Evolutionary conservation across 2,329 filamentous ascomycete species (phyloP), one percentile per base, ranked within the genome.

Genomic region (Alternaria sp.): DNA sequence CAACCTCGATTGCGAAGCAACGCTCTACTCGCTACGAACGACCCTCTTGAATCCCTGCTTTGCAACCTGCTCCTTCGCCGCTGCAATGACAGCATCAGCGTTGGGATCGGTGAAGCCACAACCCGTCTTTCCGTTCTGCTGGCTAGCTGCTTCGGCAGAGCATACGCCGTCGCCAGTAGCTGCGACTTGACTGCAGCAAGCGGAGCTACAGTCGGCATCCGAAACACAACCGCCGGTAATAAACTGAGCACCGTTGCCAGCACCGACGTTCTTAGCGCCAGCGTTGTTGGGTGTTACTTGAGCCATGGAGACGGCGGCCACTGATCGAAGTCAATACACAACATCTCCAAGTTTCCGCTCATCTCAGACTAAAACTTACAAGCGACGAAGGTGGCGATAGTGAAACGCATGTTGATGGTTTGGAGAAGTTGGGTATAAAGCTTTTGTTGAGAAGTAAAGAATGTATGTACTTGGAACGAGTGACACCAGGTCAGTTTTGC

Each of bases 31-130:
- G 24, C 28, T 44, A 34, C 58, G 56, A 16, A 68, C 65, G 46
- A 67, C 68, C 63, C 67, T 69, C 69, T 66, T 74, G 51, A 75
- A 75, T 1, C 73, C 72, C 60, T 75, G 73, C 64, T 65, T 26
- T 46, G 49, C 62, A 30, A 75, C 71, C 63, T 75, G 73, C 5
- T 65, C 67, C 60, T 75, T 26, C 1, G 72, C 73, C n/a, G 70
- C 73, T 20, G 72, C 71, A 59, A 75, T 75, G 4, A 69, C 70
- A 24, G 64, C 62, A 7, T 59, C 54, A 4, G 71, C 68, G 44
- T 75, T 74, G 11, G 73, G 73, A 39, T 75, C 73, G 1, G 42
- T 57, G 53, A 75, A 74, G 28, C 70, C 71, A 43, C 73, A 75
- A 8, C 73, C 72, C 6, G 67, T 71, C 68, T 75, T 75, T 30